Evolutionary conservation across 2,329 filamentous ascomycete genomes (phyloP).

Genomic region (Pleomassaria siparia): DNA sequence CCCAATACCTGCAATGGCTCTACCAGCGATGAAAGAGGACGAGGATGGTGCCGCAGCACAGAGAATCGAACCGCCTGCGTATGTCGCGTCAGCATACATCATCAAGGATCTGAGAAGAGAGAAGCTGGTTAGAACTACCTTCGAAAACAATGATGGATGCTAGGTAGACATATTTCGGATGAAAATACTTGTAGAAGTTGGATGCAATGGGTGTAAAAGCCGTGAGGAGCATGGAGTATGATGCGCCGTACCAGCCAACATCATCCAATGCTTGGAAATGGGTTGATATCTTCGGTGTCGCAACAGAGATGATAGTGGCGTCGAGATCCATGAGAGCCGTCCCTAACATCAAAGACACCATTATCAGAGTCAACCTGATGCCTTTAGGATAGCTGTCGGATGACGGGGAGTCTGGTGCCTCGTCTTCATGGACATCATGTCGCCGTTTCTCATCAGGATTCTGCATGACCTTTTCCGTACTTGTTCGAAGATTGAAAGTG

Average conservation of each 20-base stretch:
- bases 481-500: too few species aligned
- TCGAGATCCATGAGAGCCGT: conserved; percentile 23
- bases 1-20: conserved; percentile 12
- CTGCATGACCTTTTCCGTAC: too few species aligned
- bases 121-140: conserved; percentile 2
- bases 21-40: conserved; percentile 10
- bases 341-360: conserved; percentile 9
- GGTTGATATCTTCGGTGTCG: conserved; percentile 46
- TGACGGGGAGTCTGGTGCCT: too few species aligned
- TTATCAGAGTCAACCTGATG: not conserved
- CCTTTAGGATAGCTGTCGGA: conserved; percentile 4
- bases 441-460: too few species aligned
- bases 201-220: conserved; percentile 40
- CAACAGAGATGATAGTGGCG: conserved; percentile 44
- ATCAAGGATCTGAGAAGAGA: too few species aligned
- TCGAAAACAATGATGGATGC: conserved; percentile 44
- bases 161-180: conserved; percentile 51
- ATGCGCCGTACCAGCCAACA: conserved; percentile 40
- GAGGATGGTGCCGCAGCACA: conserved; percentile 46
- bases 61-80: conserved; percentile 52
- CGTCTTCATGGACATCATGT: too few species aligned
- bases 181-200: conserved; percentile 45
- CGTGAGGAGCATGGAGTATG: conserved; percentile 30
- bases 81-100: not conserved
- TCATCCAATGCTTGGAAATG: conserved; percentile 40